Base-by-base conservation (phyloP, 1,139 yeast species). In the Suhomyces atakaporum region DNA sequence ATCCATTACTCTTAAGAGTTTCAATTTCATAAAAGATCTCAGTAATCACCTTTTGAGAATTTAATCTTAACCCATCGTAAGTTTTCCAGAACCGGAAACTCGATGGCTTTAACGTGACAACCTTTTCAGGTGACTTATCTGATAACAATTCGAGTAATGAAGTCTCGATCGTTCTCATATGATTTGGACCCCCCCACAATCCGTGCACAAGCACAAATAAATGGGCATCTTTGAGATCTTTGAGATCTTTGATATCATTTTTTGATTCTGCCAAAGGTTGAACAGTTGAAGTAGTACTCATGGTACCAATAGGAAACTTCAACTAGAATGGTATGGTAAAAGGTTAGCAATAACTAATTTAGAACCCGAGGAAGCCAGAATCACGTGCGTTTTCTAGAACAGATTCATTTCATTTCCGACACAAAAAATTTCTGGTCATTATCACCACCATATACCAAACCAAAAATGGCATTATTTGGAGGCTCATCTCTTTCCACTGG, bases 141-240 rank as follows among this genome's bases (percentile, higher is more conserved):
- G 54, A 50, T 3, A 77, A 46, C 3, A 69, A 58, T 22, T 68
- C 66, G 26, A 66, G 65, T 16, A 88, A 54, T 11, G 77, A 66
- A 18, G 72, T 66, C 46, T 78, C 81, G 32, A 86, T 62, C 9
- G 84, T 69, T 26, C 69, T 62, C 76, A 89, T 69, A 56, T 89
- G 95, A 30, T 73, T 71, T 4, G 92, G 84, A 27, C 83, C 80
- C 3, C 97, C 97, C 86, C 95, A 87, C 22, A 90, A 67, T 54
- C 96, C 96, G 59, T 89, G 96, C 23, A 86, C 72, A n/a, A 89
- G 63, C 12, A 88, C 84, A 51, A 87, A 80, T 30, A 89, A 62
- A 55, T 88, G 96, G 19, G 76, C 76, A 15, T 36, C 33, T 24
- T 36, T 18, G 15, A 12, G 15, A 4, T 12, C 15, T 24, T 22